Evolutionary conservation across 2,329 filamentous ascomycete genomes (phyloP).

Genomic region (Cordyceps fumosorosea): DNA sequence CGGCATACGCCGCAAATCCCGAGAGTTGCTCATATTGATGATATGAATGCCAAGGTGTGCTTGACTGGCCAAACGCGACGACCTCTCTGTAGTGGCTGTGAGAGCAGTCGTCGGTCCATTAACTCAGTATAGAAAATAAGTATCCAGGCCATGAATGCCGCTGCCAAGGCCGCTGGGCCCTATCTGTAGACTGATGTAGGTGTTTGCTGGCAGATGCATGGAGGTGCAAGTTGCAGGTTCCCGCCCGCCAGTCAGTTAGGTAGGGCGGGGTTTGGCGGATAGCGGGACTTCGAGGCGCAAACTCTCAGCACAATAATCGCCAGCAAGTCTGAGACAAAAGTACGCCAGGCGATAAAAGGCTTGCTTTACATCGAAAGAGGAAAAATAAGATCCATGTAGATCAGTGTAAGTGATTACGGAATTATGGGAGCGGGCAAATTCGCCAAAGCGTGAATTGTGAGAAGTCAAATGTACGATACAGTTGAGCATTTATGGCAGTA

Average conservation of each 20-base stretch:
- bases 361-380: neutral
- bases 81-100: neutral
- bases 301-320: neutral
- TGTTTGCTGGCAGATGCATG: neutral
- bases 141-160: neutral
- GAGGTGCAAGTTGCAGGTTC: neutral
- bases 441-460: too few relatives aligned
- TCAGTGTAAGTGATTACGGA: too few relatives aligned
- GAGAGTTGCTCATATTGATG: constrained; percentile 32
- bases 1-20: constrained; percentile 45
- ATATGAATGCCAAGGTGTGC: neutral
- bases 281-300: constrained; percentile 3
- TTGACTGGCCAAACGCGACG: neutral
- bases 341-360: neutral
- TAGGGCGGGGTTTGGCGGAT: neutral
- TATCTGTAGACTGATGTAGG: neutral
- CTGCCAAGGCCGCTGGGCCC: neutral
- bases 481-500: neutral
- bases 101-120: neutral
- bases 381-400: neutral
- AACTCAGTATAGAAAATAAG: neutral
- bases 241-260: neutral
- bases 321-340: neutral
- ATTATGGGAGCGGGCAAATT: too few relatives aligned
- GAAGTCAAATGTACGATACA: neutral